Evolutionary conservation across 306 rosid species (phyloP).

Genomic region (Vigna trinervia): DNA sequence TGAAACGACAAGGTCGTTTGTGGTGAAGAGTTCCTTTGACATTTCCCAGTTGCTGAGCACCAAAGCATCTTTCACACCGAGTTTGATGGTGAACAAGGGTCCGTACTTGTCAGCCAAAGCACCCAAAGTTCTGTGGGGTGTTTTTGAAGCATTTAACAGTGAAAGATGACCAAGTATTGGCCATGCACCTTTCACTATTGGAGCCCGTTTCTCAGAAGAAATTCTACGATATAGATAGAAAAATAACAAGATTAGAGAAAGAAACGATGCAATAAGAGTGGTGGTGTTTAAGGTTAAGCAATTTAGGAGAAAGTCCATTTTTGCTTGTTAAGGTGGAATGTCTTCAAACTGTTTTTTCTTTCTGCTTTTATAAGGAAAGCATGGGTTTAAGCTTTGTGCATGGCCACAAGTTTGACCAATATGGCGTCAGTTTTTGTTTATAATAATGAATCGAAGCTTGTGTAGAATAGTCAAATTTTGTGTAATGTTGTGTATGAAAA

Average conservation of each 20-base stretch:
- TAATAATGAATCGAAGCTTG: no score
- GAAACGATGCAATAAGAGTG: background rate
- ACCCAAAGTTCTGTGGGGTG: constrained; percentile 38
- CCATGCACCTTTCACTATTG: constrained; percentile 43
- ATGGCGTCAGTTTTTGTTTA: background rate
- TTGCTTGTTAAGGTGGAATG: background rate
- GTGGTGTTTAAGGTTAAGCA: background rate
- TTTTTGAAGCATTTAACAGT: background rate
- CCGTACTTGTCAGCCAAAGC: constrained; percentile 46
- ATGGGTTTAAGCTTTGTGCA: background rate
- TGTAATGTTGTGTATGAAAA: no score
- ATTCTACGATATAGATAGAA: constrained; percentile 17
- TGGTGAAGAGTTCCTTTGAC: constrained; percentile 51
- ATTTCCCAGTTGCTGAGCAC: constrained; percentile 48
- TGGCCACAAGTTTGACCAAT: background rate
- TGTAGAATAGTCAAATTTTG: no score
- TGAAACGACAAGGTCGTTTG: background rate
- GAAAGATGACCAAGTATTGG: constrained; percentile 51
- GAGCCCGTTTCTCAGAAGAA: background rate
- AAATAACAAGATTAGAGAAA: constrained; percentile 11
- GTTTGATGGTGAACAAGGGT: constrained; percentile 44
- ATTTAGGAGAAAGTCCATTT: constrained; percentile 35
- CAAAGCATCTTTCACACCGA: constrained; percentile 24
- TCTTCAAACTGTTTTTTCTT: background rate
- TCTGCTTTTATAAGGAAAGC: background rate